Conservation (phyloP, 805 yeast genomes). For the Yarrowia divulgata region DNA sequence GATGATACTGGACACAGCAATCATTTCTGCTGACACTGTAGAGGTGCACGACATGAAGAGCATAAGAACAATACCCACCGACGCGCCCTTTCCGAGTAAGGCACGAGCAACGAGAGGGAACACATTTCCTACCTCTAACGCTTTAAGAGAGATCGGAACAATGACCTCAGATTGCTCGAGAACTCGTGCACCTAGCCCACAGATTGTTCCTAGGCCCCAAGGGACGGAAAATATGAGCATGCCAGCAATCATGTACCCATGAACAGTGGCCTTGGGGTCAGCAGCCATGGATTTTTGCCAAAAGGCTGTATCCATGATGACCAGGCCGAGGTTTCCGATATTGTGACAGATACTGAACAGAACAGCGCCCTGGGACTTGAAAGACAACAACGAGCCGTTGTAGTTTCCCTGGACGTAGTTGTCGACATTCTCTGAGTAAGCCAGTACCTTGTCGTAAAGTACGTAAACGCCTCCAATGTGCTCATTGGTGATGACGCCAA, state of each 20-base stretch:
- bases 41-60: slow-evolving; percentile 55
- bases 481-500: slow-evolving; percentile 51
- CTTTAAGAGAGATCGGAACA: slow-evolving; percentile 74
- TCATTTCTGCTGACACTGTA: slow-evolving; percentile 54
- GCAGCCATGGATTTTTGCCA: slow-evolving; percentile 57
- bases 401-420: slow-evolving; percentile 44
- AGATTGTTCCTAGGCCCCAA: slow-evolving; percentile 49
- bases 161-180: slow-evolving; percentile 57
- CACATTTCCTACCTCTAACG: slow-evolving; percentile 72
- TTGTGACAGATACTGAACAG: slow-evolving; percentile 40
- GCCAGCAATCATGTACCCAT: slow-evolving; percentile 56
- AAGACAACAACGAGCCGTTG: slow-evolving; percentile 57
- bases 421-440: slow-evolving; percentile 51
- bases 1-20: slow-evolving; percentile 54
- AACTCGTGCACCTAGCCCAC: slow-evolving; percentile 53
- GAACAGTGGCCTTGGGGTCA: slow-evolving; percentile 53
- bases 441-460: slow-evolving; percentile 55
- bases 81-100: slow-evolving; percentile 83
- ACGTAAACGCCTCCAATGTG: slow-evolving; percentile 57
- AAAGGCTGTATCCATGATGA: slow-evolving; percentile 49
- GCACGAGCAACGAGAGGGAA: slow-evolving; percentile 76
- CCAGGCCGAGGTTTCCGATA: slow-evolving; percentile 43
- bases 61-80: slow-evolving; percentile 65
- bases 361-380: slow-evolving; percentile 44
- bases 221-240: slow-evolving; percentile 57